Percentiles rank a stretch among this genome's conserved stretches.
Evolutionary conservation across 2,329 filamentous ascomycete genomes (phyloP).

Genomic region (Arthrobotrys conoides): DNA sequence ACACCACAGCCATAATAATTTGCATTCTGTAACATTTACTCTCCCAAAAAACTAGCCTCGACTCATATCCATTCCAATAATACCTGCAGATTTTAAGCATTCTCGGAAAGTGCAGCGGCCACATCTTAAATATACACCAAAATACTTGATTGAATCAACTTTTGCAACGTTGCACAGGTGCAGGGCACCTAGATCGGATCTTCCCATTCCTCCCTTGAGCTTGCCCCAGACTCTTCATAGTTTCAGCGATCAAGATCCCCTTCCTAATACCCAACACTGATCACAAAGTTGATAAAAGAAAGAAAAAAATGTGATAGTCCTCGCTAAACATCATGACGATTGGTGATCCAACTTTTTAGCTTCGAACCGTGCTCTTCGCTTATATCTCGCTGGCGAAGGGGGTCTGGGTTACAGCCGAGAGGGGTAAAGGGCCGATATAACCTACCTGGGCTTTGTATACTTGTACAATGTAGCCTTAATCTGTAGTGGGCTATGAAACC

Average conservation of each 20-base stretch:
- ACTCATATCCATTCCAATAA: neutral
- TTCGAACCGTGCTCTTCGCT: slow-evolving; percentile 30
- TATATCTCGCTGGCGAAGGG: slow-evolving; percentile 9
- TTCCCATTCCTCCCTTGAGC: neutral
- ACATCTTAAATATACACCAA: neutral
- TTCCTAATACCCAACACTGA: slow-evolving; percentile 10
- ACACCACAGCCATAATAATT: neutral
- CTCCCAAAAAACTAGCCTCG: slow-evolving; percentile 9
- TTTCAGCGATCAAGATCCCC: neutral
- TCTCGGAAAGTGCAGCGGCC: neutral
- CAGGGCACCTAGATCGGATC: slow-evolving; percentile 12
- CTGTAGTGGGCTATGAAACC: neutral
- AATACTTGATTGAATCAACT: neutral
- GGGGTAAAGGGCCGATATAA: neutral
- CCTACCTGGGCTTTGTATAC: slow-evolving; percentile 25
- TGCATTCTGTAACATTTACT: neutral
- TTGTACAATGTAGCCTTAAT: slow-evolving; percentile 17
- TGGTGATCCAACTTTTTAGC: slow-evolving; percentile 7
- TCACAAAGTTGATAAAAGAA: slow-evolving; percentile 39
- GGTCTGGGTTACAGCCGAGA: slow-evolving; percentile 24
- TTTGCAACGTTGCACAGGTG: slow-evolving; percentile 10
- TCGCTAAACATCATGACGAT: slow-evolving; percentile 7
- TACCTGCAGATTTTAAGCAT: neutral
- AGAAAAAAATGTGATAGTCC: neutral
- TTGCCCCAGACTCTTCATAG: neutral